A percentile compares a stretch with the other conserved stretches of the same genome.
Evolutionary conservation across 176 grass and related monocot genomes (phyloP).

Genomic region (Zizania latifolia): DNA sequence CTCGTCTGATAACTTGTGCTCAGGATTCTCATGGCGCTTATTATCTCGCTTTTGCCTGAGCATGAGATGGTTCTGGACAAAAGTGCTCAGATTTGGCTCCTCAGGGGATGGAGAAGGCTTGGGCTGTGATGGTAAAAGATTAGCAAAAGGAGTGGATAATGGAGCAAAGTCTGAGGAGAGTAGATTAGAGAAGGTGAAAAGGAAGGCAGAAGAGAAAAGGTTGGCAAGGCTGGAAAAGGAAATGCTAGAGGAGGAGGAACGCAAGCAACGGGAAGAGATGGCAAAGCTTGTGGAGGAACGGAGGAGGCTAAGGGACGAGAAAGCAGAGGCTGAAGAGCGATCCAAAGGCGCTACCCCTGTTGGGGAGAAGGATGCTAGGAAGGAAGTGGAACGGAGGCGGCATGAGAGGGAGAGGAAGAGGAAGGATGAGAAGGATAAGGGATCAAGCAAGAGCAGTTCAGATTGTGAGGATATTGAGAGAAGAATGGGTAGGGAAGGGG

Average conservation of each 20-base stretch:
- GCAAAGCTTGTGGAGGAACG: constrained; percentile 85
- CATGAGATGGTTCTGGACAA: constrained; percentile 51
- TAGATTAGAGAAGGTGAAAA: constrained; percentile 64
- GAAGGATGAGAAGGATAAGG: constrained; percentile 78
- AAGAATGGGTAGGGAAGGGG: constrained; percentile 43
- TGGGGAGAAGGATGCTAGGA: constrained; percentile 69
- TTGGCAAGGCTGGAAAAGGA: constrained; percentile 83
- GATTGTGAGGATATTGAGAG: constrained; percentile 74
- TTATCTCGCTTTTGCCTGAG: constrained; percentile 25
- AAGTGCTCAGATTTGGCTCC: constrained; percentile 55
- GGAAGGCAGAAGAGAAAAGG: constrained; percentile 88
- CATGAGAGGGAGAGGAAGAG: constrained; percentile 75
- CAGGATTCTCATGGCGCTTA: constrained; percentile 42
- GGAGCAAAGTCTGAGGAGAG: constrained; percentile 61
- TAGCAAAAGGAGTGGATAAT: constrained; percentile 53
- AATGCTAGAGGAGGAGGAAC: constrained; percentile 92
- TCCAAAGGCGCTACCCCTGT: constrained; percentile 57
- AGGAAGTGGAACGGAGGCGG: constrained; percentile 48
- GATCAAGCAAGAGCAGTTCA: constrained; percentile 87
- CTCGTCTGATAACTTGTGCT: constrained; percentile 30
- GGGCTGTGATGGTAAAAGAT: constrained; percentile 32
- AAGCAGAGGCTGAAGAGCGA: constrained; percentile 66
- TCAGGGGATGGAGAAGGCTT: constrained; percentile 30
- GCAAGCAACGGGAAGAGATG: constrained; percentile 90
- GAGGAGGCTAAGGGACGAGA: constrained; percentile 79